phyloP scores from a whole-genome alignment of 1,284 basidiomycete genomes.

The Heterobasidion irregulare region DNA sequence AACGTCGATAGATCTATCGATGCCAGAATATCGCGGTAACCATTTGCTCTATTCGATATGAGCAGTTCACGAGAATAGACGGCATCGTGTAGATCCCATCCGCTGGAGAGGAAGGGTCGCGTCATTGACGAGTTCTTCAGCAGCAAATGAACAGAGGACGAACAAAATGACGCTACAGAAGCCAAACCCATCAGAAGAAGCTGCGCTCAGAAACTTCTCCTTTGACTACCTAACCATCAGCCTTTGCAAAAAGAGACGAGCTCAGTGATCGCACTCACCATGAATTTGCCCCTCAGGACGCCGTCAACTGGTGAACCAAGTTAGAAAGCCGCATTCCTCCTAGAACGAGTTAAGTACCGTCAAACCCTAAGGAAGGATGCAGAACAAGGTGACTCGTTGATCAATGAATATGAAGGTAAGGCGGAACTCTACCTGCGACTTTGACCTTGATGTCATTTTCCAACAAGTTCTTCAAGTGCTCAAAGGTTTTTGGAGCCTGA shows the following conservation, averaged over 20 bases:
- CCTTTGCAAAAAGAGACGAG: background rate
- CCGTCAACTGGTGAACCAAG: slow-evolving; percentile 66
- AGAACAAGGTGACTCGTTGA: too few species aligned
- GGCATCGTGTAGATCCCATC: slow-evolving; percentile 84
- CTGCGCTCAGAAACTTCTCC: slow-evolving; percentile 85
- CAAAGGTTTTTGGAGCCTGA: slow-evolving; percentile 44
- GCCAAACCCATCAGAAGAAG: slow-evolving; percentile 79
- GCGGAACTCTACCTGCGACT: slow-evolving; percentile 65
- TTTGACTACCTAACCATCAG: slow-evolving; percentile 50
- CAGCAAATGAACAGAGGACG: slow-evolving; percentile 15
- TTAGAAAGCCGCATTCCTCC: background rate
- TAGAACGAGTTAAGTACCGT: slow-evolving; percentile 35
- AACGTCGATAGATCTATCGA: slow-evolving; percentile 79
- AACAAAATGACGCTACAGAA: slow-evolving; percentile 91
- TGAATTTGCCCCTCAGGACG: slow-evolving; percentile 88
- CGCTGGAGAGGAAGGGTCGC: slow-evolving; percentile 32
- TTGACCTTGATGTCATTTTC: slow-evolving; percentile 78
- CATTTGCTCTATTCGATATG: slow-evolving; percentile 87
- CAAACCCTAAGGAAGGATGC: slow-evolving; percentile 38
- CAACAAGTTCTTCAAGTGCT: slow-evolving; percentile 53
- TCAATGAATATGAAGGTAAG: too few species aligned
- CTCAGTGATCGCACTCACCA: slow-evolving; percentile 39
- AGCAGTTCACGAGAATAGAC: slow-evolving; percentile 80
- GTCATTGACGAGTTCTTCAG: background rate
- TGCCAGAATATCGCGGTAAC: slow-evolving; percentile 85